Evolutionary conservation across 164 flowering plant genomes (phyloP), one percentile per base, ranked within the genome.

Genomic region (Piper betle): DNA sequence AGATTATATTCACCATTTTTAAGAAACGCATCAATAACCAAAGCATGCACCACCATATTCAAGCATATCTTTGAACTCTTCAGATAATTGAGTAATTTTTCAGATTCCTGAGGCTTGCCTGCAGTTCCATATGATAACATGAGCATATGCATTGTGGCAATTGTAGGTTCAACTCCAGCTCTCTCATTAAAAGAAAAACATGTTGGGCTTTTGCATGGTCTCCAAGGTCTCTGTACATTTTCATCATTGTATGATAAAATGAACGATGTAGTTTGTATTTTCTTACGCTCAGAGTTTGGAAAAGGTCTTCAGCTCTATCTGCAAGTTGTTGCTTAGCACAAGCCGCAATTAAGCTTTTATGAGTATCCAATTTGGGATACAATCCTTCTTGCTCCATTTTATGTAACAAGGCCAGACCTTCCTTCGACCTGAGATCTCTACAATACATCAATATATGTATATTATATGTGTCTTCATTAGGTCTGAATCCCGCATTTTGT

Each of bases 141-240:
- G 65, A 90, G 91, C 80, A 93, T 76, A 72, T 93, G 99, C 96
- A 90, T 90, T 58, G 99, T 90, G 66, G 97, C 96, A 71, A 76
- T 58, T 5, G 82, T 77, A 57, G 99, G 96, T 60, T 90, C 87
- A 39, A 88, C 69, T 54, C 96, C 93, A 1, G 74, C 77, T 84
- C 86, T 73, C 79, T 88, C 99, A 94, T 90, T 71, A 66, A 59
- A 66, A 62, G 71, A n/a, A 90, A 62, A 39, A 88, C 62, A 25
- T 74, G 81, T 74, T 88, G 89, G 50, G 96, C 94, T 77, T 88
- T 94, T 25, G 72, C 68, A 75, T 81, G 82, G 57, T 78, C 66
- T 52, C 91, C 96, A 54, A 79, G 72, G 66, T 72, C 71, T 73
- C 97, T 79, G 61, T 64, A 90, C 69, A 85, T 81, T 75, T 88